Conservation (phyloP, 139 green algal species). For the Eudorina sp. region DNA sequence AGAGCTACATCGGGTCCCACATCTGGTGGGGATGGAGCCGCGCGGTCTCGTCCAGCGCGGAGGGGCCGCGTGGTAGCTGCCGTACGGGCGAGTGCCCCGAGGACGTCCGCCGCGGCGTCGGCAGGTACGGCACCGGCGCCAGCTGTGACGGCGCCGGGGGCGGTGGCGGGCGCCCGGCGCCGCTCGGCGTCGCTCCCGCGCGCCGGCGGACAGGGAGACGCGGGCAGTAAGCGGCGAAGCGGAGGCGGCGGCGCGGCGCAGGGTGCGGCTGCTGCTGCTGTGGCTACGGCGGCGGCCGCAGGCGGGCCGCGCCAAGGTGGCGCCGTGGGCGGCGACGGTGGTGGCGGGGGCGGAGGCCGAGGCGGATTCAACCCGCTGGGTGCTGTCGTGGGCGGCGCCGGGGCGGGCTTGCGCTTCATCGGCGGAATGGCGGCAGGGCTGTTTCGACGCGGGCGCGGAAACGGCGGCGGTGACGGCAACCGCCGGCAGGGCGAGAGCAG, state of each 20-base stretch:
- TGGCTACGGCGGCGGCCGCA: background rate
- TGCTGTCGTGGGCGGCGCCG: conserved; percentile 4
- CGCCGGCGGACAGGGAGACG: too few relatives aligned
- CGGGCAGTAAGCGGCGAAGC: too few relatives aligned
- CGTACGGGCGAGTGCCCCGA: background rate
- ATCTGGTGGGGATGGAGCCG: background rate
- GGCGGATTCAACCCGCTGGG: conserved; percentile 11
- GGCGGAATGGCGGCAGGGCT: background rate
- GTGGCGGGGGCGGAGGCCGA: background rate
- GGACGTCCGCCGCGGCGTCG: too few relatives aligned
- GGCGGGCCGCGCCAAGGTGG: background rate
- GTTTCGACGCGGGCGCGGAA: background rate
- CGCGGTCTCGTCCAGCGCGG: background rate
- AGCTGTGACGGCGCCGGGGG: background rate
- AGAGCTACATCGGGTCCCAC: background rate
- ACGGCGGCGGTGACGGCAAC: background rate
- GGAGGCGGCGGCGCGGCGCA: too few relatives aligned
- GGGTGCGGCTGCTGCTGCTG: background rate
- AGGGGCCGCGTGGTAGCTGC: background rate
- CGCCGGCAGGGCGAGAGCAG: background rate
- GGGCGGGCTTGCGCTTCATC: conserved; percentile 23
- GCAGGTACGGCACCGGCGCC: too few relatives aligned
- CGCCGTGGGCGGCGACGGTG: background rate
- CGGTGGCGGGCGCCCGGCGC: background rate
- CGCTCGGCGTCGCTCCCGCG: background rate